These are phyloP conservation scores for Phytophthora palmivora DNA, from an alignment of 352 stramenopile genomes.

Conservation along the genomic window DNA sequence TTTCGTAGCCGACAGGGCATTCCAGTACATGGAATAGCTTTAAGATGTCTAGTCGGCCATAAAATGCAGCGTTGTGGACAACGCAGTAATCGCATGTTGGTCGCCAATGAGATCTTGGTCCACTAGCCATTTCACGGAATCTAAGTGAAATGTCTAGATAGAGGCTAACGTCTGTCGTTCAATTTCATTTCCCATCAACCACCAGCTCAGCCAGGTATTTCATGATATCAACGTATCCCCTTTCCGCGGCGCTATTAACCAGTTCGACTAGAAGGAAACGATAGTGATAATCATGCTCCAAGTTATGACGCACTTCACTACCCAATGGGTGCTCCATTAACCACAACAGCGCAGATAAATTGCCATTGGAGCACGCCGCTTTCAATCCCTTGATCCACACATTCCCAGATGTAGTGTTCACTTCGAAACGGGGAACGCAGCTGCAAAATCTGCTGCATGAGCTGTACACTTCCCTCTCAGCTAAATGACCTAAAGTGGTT, in stretches of 20 bases:
- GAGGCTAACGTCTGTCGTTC: no score
- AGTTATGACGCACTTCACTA: neutral
- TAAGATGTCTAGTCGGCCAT: slow-evolving; percentile 13
- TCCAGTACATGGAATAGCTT: slow-evolving; percentile 12
- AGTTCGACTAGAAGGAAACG: no score
- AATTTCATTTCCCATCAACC: neutral
- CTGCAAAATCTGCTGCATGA: slow-evolving; percentile 11
- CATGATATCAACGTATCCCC: neutral
- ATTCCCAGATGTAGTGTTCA: neutral
- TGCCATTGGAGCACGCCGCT: neutral
- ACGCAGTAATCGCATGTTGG: neutral
- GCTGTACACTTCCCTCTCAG: neutral
- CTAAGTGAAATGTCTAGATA: neutral
- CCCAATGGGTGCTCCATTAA: neutral
- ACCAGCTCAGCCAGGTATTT: slow-evolving; percentile 5
- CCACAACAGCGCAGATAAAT: slow-evolving; percentile 1
- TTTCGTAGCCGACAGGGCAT: neutral
- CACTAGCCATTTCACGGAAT: slow-evolving; percentile 1
- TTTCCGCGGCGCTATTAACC: neutral
- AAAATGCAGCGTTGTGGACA: neutral
- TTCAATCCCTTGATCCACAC: neutral
- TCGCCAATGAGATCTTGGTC: slow-evolving; percentile 1
- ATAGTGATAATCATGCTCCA: neutral
- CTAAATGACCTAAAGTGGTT: neutral
- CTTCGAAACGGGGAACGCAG: slow-evolving; percentile 8